Evolutionary conservation across 129 eudicot species (phyloP), one percentile per base, ranked within the genome.

Genomic region (sunflower (Helianthus annuus)): DNA sequence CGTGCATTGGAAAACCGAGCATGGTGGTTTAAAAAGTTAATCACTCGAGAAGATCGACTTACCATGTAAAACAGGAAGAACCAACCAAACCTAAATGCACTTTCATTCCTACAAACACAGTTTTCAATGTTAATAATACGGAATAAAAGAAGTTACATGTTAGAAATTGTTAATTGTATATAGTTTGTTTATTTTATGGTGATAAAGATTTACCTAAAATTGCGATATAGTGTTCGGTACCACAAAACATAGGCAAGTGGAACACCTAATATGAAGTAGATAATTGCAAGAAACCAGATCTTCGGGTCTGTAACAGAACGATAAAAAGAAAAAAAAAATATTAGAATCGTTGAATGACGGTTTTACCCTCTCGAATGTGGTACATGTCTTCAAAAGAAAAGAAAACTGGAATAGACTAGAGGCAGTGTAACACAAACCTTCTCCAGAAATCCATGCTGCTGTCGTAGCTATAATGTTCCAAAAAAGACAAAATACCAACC

Each of bases 391-490:
- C 42, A 19, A 58, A 55, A 67, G 2, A 44, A 63, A 72, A 6
- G 10, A 16, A 12, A 66, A 36, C 27, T 49, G 64, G 34, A 64
- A 44, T 5, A 52, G 13, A 69, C 14, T 34, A 29, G 55, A 66
- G 70, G 46, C 7, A 12, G 49, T 40, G 22, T 5, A 24, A 72
- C 57, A 76, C 89, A 13, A 10, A 95, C 99, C 97, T 83, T 83
- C 95, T 59, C 85, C 79, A 78, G 78, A 86, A 69, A 95, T 86
- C 99, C 99, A 95, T 44, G 97, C 96, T 49, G 97, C 81, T 38
- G 97, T 95, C 29, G 85, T 88, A 36, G 99, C 99, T 27, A 95
- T 68, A 40, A 90, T 66, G 66, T 95, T 95, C 99, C 99, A 95
- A 22, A 84, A 71, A 66, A 95, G 99, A 34, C 94, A 81, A 56